Evolutionary conservation across 768 basidiomycete species (phyloP).

Genomic region (Suillus plorans): DNA sequence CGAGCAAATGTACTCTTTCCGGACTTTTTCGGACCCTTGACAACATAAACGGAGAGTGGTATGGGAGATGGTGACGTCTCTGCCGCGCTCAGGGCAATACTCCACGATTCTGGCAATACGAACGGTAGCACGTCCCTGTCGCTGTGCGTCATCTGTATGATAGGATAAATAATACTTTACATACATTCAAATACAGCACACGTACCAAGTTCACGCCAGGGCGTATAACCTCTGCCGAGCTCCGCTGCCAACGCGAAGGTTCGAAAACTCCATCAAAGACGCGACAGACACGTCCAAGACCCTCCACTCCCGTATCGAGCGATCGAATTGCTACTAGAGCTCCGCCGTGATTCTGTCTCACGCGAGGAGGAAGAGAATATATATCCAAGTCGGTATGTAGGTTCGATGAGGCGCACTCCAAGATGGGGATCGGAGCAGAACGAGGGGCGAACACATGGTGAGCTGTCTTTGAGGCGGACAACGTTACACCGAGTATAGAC

Average conservation of each 20-base stretch:
- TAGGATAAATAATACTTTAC: constrained; percentile 8
- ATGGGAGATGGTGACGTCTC: constrained; percentile 10
- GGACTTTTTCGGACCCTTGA: constrained; percentile 83
- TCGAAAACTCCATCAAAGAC: constrained; percentile 64
- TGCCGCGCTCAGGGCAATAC: constrained; percentile 23
- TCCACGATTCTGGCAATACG: constrained; percentile 37
- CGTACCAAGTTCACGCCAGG: constrained; percentile 41
- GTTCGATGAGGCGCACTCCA: constrained; percentile 32
- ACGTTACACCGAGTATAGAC: constrained; percentile 52
- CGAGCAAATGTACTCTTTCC: constrained; percentile 92
- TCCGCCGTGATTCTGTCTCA: constrained; percentile 16
- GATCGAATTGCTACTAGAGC: constrained; percentile 59
- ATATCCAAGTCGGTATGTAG: not conserved
- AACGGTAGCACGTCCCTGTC: constrained; percentile 35
- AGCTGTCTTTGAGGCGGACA: constrained; percentile 38
- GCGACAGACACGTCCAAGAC: constrained; percentile 60
- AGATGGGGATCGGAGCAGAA: constrained; percentile 71
- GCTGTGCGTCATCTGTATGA: constrained; percentile 24
- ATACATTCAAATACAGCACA: constrained; percentile 48
- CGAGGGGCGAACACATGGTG: constrained; percentile 74
- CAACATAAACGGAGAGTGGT: constrained; percentile 47
- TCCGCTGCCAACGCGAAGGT: constrained; percentile 45
- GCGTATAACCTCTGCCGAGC: constrained; percentile 18
- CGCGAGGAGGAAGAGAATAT: constrained; percentile 12
- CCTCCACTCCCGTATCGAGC: constrained; percentile 60